Evolutionary conservation across 352 stramenopile genomes (phyloP).

Genomic region (Pythium grandisporangium): DNA sequence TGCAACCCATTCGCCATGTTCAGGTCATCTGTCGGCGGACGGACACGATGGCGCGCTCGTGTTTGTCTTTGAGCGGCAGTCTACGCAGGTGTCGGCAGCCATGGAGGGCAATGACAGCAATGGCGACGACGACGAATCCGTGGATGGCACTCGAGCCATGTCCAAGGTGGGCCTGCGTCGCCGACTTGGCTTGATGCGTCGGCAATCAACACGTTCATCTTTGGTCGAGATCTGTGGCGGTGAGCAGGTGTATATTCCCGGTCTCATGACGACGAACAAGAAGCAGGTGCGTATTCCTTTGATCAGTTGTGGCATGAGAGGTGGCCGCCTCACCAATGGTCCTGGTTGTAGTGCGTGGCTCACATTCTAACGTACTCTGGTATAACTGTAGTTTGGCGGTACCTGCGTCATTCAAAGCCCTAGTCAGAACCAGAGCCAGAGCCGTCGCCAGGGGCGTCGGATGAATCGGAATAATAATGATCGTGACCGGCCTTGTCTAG

Average conservation of each 20-base stretch:
- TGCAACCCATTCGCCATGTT: constrained; percentile 11
- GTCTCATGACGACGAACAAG: constrained; percentile 13
- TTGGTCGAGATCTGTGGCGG: constrained; percentile 24
- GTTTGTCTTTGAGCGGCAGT: constrained; percentile 21
- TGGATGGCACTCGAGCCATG: no score
- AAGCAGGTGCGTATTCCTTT: constrained; percentile 8
- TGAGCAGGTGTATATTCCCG: constrained; percentile 18
- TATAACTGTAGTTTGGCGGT: no score
- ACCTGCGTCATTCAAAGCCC: no score
- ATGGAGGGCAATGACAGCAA: neutral
- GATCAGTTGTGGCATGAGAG: no score
- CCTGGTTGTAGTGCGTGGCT: no score
- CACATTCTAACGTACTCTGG: no score
- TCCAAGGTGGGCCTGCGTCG: constrained; percentile 2
- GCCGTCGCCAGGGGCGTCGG: no score
- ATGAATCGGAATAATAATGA: no score
- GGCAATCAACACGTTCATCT: constrained; percentile 5
- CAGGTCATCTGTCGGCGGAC: constrained; percentile 20
- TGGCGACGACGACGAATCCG: neutral
- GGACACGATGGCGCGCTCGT: constrained; percentile 21
- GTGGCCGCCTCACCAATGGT: no score
- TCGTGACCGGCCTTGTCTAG: no score
- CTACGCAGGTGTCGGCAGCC: neutral
- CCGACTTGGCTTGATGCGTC: constrained; percentile 9
- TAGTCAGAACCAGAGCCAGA: no score